Conservation (phyloP, 148 eudicot species). For the Diospyros lotus region DNA sequence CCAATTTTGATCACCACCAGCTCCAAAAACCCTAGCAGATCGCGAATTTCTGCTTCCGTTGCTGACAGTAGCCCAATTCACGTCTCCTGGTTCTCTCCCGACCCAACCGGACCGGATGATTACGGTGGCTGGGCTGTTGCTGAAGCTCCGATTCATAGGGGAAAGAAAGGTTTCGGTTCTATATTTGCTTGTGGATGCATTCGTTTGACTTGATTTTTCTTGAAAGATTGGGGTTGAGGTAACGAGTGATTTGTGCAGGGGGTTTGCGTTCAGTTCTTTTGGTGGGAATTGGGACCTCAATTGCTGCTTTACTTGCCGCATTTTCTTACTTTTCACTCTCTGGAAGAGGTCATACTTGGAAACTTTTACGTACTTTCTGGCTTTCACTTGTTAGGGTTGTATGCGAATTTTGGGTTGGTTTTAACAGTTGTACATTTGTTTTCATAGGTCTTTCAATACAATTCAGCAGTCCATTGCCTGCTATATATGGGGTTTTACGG, state of each 20-base stretch:
- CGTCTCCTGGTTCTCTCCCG: constrained; percentile 44
- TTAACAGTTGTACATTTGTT: constrained; percentile 5
- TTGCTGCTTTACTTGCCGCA: constrained; percentile 44
- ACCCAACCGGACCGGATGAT: constrained; percentile 25
- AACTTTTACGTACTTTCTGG: not conserved
- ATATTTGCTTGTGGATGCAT: not conserved
- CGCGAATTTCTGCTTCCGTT: constrained; percentile 30
- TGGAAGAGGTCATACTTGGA: constrained; percentile 41
- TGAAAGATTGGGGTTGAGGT: not conserved
- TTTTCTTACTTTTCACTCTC: constrained; percentile 37
- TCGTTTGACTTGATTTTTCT: not conserved
- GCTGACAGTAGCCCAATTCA: constrained; percentile 18
- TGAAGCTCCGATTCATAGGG: constrained; percentile 27
- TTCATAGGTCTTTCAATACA: constrained; percentile 48
- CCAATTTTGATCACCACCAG: constrained; percentile 14
- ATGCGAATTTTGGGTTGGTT: not conserved
- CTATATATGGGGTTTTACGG: constrained; percentile 26
- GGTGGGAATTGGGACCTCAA: constrained; percentile 60
- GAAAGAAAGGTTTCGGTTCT: constrained; percentile 33
- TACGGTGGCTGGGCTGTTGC: constrained; percentile 68
- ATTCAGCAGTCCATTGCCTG: constrained; percentile 35
- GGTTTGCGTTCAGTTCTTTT: constrained; percentile 38
- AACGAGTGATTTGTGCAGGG: constrained; percentile 26
- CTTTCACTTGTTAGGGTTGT: not conserved
- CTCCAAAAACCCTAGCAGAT: constrained; percentile 13